phyloP scores from a whole-genome alignment of 805 yeast species.

The Grigorovia yakushimaensis region DNA sequence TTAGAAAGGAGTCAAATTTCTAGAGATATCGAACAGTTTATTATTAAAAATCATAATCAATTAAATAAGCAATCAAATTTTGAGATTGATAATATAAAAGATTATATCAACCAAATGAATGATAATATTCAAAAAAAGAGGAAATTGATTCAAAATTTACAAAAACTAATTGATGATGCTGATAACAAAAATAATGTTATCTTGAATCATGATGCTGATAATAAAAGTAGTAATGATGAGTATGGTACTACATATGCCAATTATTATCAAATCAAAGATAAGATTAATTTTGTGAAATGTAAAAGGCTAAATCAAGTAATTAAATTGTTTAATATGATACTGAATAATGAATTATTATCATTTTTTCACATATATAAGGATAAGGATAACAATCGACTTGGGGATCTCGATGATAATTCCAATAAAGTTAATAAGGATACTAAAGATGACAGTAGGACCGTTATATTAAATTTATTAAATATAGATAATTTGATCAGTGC shows the following conservation, averaged over 20 bases:
- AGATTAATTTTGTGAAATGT: slow-evolving; percentile 8
- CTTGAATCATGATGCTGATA: neutral
- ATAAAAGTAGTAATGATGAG: slow-evolving; percentile 11
- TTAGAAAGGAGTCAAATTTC: slow-evolving; percentile 15
- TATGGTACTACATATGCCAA: slow-evolving; percentile 21
- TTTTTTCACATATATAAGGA: neutral
- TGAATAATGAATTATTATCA: neutral
- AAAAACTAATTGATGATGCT: neutral
- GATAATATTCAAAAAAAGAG: neutral
- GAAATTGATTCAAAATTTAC: neutral
- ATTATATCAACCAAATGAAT: neutral
- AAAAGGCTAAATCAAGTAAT: slow-evolving; percentile 16
- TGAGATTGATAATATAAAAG: neutral
- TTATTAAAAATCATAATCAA: slow-evolving; percentile 1
- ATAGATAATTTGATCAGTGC: neutral
- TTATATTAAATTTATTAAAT: neutral
- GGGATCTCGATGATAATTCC: neutral
- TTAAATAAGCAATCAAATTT: neutral
- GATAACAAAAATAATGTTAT: neutral
- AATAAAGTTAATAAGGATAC: neutral
- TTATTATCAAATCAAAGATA: slow-evolving; percentile 12
- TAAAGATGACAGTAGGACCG: neutral
- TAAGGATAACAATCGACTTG: neutral
- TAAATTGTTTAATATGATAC: slow-evolving; percentile 2
- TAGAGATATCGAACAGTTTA: slow-evolving; percentile 7